These are phyloP conservation scores for Boletus barrowsii DNA, from an alignment of 768 basidiomycete species.

Conservation along the genomic window DNA sequence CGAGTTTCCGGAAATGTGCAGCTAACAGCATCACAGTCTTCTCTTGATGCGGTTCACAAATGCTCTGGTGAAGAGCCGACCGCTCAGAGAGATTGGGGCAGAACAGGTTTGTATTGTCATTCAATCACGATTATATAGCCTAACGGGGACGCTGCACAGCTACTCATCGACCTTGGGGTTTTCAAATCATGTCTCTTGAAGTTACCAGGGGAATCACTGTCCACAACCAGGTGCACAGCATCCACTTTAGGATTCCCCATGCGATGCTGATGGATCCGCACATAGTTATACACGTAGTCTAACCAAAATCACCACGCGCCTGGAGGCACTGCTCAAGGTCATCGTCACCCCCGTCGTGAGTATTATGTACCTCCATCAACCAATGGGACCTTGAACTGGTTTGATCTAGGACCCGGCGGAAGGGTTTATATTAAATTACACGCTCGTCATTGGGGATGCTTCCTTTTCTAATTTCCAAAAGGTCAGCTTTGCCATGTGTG, in stretches of 20 bases:
- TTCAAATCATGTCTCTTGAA: slow-evolving; percentile 80
- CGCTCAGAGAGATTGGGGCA: slow-evolving; percentile 88
- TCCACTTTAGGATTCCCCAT: neutral
- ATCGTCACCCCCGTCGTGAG: slow-evolving; percentile 89
- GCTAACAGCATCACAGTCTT: slow-evolving; percentile 47
- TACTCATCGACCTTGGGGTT: slow-evolving; percentile 87
- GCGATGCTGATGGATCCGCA: slow-evolving; percentile 12
- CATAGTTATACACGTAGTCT: slow-evolving; percentile 79
- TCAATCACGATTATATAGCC: neutral
- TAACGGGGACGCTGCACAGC: slow-evolving; percentile 37
- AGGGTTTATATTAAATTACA: slow-evolving; percentile 95
- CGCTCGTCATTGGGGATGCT: slow-evolving; percentile 88
- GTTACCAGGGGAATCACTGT: slow-evolving; percentile 71
- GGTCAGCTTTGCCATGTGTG: slow-evolving; percentile 40
- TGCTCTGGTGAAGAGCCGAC: slow-evolving; percentile 84
- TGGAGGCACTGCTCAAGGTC: slow-evolving; percentile 94
- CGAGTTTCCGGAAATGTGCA: neutral
- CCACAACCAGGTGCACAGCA: slow-evolving; percentile 50
- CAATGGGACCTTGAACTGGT: neutral
- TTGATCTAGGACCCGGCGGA: slow-evolving; percentile 78
- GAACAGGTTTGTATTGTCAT: slow-evolving; percentile 65
- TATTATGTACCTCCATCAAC: neutral
- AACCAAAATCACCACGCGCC: slow-evolving; percentile 70
- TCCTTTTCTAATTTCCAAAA: slow-evolving; percentile 99
- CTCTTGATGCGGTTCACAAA: slow-evolving; percentile 87